Conservation (phyloP, 2,329 filamentous ascomycete species). For the Cladosporium sp. region DNA sequence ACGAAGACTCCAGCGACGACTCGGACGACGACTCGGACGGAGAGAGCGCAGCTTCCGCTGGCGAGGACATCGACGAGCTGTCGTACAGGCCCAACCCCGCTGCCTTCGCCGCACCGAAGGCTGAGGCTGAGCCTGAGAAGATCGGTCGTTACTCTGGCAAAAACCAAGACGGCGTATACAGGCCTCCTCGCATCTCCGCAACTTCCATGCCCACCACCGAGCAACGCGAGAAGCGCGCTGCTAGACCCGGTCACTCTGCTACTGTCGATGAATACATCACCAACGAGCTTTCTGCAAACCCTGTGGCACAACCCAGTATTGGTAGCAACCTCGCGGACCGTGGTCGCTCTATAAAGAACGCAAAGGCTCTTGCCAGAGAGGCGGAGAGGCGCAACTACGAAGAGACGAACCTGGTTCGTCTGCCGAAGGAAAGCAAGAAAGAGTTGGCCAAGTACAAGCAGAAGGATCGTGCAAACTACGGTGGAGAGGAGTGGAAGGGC, state of each 20-base stretch:
- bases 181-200: slow-evolving; percentile 83
- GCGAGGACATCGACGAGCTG: slow-evolving; percentile 55
- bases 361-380: slow-evolving; percentile 73
- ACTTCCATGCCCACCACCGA: slow-evolving; percentile 67
- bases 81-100: slow-evolving; percentile 63
- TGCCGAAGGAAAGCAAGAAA: slow-evolving; percentile 87
- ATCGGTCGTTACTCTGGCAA: slow-evolving; percentile 35
- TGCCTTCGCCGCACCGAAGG: slow-evolving; percentile 39
- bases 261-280: slow-evolving; percentile 91
- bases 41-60: slow-evolving; percentile 44
- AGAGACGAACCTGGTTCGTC: slow-evolving; percentile 84
- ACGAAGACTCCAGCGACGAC: slow-evolving; percentile 36
- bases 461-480: slow-evolving; percentile 61
- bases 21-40: slow-evolving; percentile 37
- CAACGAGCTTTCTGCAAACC: slow-evolving; percentile 78
- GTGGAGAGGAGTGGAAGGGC: slow-evolving; percentile 90
- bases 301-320: slow-evolving; percentile 83
- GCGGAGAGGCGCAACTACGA: slow-evolving; percentile 82
- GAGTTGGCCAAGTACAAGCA: slow-evolving; percentile 64
- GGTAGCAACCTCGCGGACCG: slow-evolving; percentile 78
- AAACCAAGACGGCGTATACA: slow-evolving; percentile 70
- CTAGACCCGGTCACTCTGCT: slow-evolving; percentile 69
- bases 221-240: slow-evolving; percentile 58
- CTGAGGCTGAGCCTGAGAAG: slow-evolving; percentile 28
- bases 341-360: slow-evolving; percentile 77